phyloP scores from a whole-genome alignment of 495 filamentous ascomycete genomes.

The Acidomyces sp. region DNA sequence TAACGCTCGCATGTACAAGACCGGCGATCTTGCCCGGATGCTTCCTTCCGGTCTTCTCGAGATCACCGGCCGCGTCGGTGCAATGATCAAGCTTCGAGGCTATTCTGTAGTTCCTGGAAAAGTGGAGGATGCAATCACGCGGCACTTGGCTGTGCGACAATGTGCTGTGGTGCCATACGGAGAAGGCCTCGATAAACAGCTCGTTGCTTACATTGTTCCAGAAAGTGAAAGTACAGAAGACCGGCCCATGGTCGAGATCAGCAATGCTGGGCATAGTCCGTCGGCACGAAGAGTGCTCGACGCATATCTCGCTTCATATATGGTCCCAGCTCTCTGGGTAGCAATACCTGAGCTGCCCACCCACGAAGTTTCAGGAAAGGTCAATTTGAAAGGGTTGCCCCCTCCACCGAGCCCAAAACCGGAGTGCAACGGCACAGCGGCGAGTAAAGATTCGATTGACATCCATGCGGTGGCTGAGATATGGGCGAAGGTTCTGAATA shows the following conservation, averaged over 20 bases:
- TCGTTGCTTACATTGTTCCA: slow-evolving; percentile 54
- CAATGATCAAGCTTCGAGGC: slow-evolving; percentile 29
- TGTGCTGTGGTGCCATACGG: slow-evolving; percentile 49
- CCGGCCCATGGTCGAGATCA: slow-evolving; percentile 42
- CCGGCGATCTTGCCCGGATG: slow-evolving; percentile 26
- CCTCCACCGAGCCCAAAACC: slow-evolving; percentile 36
- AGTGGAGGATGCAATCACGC: slow-evolving; percentile 47
- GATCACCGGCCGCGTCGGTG: slow-evolving; percentile 27
- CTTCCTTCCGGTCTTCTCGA: slow-evolving; percentile 26
- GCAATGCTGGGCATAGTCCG: slow-evolving; percentile 47
- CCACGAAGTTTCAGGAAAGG: slow-evolving; percentile 54
- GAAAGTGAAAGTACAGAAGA: slow-evolving; percentile 40
- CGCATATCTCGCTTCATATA: slow-evolving; percentile 51
- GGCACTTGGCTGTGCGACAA: slow-evolving; percentile 44
- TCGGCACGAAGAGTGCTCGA: slow-evolving; percentile 41
- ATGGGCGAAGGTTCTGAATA: slow-evolving; percentile 48
- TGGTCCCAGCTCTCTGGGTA: slow-evolving; percentile 58
- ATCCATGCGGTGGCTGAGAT: slow-evolving; percentile 43
- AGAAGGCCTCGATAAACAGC: slow-evolving; percentile 50
- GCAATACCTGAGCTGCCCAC: slow-evolving; percentile 47
- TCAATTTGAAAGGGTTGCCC: slow-evolving; percentile 49
- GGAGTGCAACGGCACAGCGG: slow-evolving; percentile 19
- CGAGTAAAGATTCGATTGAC: slow-evolving; percentile 39
- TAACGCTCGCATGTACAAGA: slow-evolving; percentile 26
- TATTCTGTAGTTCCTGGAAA: slow-evolving; percentile 30